Percentiles rank a stretch among this genome's conserved stretches.
These are phyloP conservation scores for Alnus glutinosa DNA, from an alignment of 306 rosid genomes.

Conservation along the genomic window DNA sequence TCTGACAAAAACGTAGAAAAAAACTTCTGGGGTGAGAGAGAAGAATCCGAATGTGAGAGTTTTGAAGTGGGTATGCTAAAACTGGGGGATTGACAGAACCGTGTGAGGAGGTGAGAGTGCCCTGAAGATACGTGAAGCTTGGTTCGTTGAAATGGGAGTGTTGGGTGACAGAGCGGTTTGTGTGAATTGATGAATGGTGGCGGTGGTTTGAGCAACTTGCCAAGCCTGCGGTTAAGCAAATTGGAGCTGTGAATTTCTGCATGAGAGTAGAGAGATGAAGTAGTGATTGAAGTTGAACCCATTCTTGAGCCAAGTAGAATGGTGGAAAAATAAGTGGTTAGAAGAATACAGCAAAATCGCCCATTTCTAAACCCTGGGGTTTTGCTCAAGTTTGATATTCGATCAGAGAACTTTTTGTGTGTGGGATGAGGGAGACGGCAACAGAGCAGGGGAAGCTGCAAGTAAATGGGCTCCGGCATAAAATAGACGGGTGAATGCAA, in stretches of 20 bases:
- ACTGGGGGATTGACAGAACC: conserved; percentile 1
- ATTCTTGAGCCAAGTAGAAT: conserved; percentile 8
- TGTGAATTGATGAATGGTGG: conserved; percentile 12
- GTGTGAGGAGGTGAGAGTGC: not conserved
- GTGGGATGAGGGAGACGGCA: not conserved
- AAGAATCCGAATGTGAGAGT: not conserved
- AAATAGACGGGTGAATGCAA: too few species aligned
- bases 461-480: too few species aligned
- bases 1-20: conserved; percentile 29
- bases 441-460: too few species aligned
- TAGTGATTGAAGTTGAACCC: conserved; percentile 24
- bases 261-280: conserved; percentile 20
- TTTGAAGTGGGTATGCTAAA: conserved; percentile 29
- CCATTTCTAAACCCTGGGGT: not conserved
- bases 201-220: not conserved
- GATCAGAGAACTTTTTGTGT: not conserved
- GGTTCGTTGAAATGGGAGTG: conserved; percentile 20
- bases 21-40: conserved; percentile 22
- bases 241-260: conserved; percentile 1
- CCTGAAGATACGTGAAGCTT: conserved; percentile 9
- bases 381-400: not conserved
- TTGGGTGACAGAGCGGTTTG: not conserved
- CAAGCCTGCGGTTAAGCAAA: not conserved
- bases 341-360: not conserved
- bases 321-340: not conserved